Evolutionary conservation across 768 basidiomycete genomes (phyloP).

Genomic region (Dioszegia crocea): DNA sequence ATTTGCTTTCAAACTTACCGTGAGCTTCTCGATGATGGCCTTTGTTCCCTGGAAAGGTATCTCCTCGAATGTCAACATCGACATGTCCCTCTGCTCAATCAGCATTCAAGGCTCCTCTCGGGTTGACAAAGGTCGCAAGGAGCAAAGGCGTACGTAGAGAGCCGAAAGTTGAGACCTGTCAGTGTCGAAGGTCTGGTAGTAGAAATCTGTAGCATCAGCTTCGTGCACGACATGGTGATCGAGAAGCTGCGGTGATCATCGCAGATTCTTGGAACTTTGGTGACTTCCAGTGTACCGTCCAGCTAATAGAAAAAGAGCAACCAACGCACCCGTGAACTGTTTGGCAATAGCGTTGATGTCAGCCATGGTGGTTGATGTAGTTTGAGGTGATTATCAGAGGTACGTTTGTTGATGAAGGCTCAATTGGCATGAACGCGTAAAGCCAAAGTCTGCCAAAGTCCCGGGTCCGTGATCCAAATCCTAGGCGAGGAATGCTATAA

Average conservation of each 20-base stretch:
- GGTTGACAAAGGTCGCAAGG: no score
- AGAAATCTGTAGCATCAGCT: conserved; percentile 60
- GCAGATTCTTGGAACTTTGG: no score
- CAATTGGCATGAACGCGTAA: no score
- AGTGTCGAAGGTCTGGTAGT: conserved; percentile 73
- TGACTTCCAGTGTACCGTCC: no score
- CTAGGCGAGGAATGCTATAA: not conserved
- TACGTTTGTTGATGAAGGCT: no score
- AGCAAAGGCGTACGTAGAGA: conserved; percentile 88
- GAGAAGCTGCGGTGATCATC: no score
- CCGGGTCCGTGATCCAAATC: not conserved
- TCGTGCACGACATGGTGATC: no score
- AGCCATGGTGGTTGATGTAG: conserved; percentile 55
- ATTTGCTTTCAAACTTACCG: conserved; percentile 56
- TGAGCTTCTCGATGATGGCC: conserved; percentile 72
- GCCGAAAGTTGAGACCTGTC: conserved; percentile 57
- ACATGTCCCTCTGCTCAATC: conserved; percentile 63
- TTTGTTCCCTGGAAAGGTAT: conserved; percentile 56
- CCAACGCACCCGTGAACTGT: conserved; percentile 51
- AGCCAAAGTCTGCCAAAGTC: not conserved
- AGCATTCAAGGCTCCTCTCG: no score
- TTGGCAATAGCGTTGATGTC: conserved; percentile 71
- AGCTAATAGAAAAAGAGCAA: no score
- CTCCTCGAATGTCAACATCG: conserved; percentile 80
- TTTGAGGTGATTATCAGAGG: not conserved